Evolutionary conservation across 768 basidiomycete species (phyloP).

Genomic region (Termitomyces titanicus): DNA sequence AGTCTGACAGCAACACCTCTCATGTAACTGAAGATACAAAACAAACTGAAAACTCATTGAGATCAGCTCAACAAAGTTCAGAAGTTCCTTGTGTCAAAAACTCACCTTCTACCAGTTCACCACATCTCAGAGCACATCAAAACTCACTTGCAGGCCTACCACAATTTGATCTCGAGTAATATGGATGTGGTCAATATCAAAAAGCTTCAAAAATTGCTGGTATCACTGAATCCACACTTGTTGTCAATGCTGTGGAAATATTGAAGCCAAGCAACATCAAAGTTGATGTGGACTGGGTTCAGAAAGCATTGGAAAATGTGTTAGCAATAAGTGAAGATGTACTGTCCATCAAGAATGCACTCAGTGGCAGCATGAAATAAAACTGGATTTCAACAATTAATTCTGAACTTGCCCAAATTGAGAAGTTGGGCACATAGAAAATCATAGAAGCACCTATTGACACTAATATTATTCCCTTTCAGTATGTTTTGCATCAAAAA

Average conservation of each 20-base stretch:
- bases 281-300: neutral
- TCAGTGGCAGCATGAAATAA: neutral
- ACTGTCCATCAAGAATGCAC: neutral
- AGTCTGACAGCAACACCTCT: no score
- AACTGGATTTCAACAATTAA: constrained; percentile 16
- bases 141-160: constrained; percentile 5
- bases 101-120: neutral
- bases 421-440: no score
- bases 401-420: constrained; percentile 8
- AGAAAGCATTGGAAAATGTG: neutral
- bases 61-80: neutral
- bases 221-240: neutral
- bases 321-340: no score
- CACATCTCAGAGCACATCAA: neutral
- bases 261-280: neutral
- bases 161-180: neutral
- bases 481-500: neutral
- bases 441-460: no score
- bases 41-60: neutral
- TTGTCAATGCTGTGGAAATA: neutral
- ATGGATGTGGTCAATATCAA: neutral
- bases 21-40: neutral
- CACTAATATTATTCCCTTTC: no score
- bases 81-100: constrained; percentile 1
- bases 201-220: neutral